A percentile compares a stretch with the other conserved stretches of the same genome.
These are phyloP conservation scores for Aureobasidium sp. DNA, from an alignment of 2,329 filamentous ascomycete genomes.

Conservation along the genomic window DNA sequence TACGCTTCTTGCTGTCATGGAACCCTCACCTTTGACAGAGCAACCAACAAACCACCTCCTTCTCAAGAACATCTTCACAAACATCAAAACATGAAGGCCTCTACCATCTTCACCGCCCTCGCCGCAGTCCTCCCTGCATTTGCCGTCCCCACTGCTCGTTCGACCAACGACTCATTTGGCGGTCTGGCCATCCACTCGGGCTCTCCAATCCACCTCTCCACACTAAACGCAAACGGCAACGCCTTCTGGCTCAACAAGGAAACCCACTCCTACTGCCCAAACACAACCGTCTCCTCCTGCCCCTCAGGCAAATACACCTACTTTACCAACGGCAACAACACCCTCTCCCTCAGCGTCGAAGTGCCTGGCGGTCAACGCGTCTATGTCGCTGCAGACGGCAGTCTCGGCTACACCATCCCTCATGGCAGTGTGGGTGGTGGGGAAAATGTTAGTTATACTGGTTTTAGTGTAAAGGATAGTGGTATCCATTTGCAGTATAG, in stretches of 20 bases:
- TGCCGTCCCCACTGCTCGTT: neutral
- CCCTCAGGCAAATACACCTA: conserved; percentile 16
- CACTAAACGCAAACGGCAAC: conserved; percentile 17
- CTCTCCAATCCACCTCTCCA: conserved; percentile 18
- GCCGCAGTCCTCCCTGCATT: conserved; percentile 4
- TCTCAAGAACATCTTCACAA: neutral
- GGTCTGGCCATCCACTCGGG: conserved; percentile 20
- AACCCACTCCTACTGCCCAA: conserved; percentile 16
- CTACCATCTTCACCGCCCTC: neutral
- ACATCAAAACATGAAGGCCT: neutral
- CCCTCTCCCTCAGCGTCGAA: conserved; percentile 10
- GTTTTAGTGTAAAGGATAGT: conserved; percentile 14
- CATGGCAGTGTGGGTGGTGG: conserved; percentile 12
- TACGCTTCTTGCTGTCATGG: too few species aligned
- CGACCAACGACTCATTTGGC: conserved; percentile 15
- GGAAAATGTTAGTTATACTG: neutral
- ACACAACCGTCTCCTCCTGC: conserved; percentile 4
- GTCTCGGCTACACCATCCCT: conserved; percentile 14
- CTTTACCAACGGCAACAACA: conserved; percentile 18
- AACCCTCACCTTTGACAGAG: neutral
- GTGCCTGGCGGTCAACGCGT: conserved; percentile 18
- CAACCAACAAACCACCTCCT: neutral
- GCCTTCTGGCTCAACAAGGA: conserved; percentile 13
- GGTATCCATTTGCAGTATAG: conserved; percentile 12
- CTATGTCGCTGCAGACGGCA: conserved; percentile 16